phyloP scores from a whole-genome alignment of 1,139 yeast species.

The Scheffersomyces quercinus region DNA sequence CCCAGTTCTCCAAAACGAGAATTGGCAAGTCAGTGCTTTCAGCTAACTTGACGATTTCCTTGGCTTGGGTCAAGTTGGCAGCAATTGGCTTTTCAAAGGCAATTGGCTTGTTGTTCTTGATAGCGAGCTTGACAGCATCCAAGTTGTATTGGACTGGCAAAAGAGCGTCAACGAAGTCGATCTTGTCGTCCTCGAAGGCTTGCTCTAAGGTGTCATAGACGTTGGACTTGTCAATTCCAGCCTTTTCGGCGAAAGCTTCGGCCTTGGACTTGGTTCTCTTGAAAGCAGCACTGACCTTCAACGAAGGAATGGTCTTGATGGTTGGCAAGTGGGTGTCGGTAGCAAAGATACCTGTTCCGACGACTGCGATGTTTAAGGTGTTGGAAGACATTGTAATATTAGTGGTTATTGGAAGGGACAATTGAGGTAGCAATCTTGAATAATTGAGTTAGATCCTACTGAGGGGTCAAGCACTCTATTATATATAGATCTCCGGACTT shows the following conservation, averaged over 20 bases:
- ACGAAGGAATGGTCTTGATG: constrained; percentile 41
- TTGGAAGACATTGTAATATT: constrained; percentile 9
- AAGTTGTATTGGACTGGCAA: constrained; percentile 82
- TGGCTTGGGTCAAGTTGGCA: constrained; percentile 77
- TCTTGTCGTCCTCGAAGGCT: constrained; percentile 58
- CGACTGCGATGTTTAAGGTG: constrained; percentile 62
- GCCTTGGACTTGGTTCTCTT: constrained; percentile 87
- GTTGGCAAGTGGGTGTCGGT: constrained; percentile 80
- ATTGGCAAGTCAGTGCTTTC: constrained; percentile 64
- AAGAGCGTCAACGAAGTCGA: constrained; percentile 79
- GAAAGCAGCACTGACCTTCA: constrained; percentile 57
- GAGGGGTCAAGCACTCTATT: too few species aligned
- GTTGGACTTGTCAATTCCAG: constrained; percentile 48
- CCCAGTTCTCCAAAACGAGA: constrained; percentile 82
- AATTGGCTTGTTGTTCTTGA: constrained; percentile 73
- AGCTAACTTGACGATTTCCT: constrained; percentile 69
- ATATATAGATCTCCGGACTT: too few species aligned
- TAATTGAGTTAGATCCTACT: too few species aligned
- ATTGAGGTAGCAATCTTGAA: not conserved
- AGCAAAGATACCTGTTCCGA: constrained; percentile 94
- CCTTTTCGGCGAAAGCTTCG: constrained; percentile 67
- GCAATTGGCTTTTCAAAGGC: constrained; percentile 90
- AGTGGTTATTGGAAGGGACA: not conserved
- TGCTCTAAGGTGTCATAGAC: constrained; percentile 68
- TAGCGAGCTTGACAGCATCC: constrained; percentile 63